These are phyloP conservation scores for Cicer chorassanicum DNA, from an alignment of 306 rosid species.

Conservation along the genomic window DNA sequence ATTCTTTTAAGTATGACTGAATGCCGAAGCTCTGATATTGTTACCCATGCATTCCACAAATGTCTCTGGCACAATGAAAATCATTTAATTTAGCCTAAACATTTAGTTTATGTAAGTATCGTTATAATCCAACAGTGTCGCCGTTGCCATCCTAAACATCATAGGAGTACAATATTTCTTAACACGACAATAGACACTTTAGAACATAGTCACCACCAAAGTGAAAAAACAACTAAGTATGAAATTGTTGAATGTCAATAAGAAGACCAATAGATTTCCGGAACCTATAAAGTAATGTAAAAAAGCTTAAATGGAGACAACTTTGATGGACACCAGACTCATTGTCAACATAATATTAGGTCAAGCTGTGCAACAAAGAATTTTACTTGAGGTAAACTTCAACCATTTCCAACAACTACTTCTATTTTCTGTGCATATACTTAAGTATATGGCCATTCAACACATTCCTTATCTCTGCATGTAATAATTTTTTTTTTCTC, in stretches of 20 bases:
- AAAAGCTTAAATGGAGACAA: conserved; percentile 18
- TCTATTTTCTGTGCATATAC: conserved; percentile 3
- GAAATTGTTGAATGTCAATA: conserved; percentile 24
- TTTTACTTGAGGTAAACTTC: conserved; percentile 18
- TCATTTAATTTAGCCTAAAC: conserved; percentile 36
- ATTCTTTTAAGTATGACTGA: conserved; percentile 94
- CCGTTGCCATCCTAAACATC: conserved; percentile 30
- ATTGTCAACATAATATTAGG: conserved; percentile 4
- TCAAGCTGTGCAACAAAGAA: conserved; percentile 8
- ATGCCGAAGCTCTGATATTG: conserved; percentile 93
- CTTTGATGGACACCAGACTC: conserved; percentile 30
- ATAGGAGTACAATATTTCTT: conserved; percentile 8
- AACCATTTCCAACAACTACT: conserved; percentile 35
- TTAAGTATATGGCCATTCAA: conserved; percentile 20
- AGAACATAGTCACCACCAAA: conserved; percentile 35
- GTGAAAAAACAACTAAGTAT: conserved; percentile 20
- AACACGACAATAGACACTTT: conserved; percentile 18
- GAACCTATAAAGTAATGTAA: conserved; percentile 26
- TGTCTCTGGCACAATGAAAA: conserved; percentile 71
- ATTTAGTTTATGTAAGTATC: conserved; percentile 3
- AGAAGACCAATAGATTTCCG: background rate
- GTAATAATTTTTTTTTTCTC: conserved; percentile 11
- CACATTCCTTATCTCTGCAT: conserved; percentile 23
- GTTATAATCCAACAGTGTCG: conserved; percentile 26
- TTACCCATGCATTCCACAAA: conserved; percentile 98